phyloP scores from a whole-genome alignment of 1,284 basidiomycete species.

The Moniliella sp. region DNA sequence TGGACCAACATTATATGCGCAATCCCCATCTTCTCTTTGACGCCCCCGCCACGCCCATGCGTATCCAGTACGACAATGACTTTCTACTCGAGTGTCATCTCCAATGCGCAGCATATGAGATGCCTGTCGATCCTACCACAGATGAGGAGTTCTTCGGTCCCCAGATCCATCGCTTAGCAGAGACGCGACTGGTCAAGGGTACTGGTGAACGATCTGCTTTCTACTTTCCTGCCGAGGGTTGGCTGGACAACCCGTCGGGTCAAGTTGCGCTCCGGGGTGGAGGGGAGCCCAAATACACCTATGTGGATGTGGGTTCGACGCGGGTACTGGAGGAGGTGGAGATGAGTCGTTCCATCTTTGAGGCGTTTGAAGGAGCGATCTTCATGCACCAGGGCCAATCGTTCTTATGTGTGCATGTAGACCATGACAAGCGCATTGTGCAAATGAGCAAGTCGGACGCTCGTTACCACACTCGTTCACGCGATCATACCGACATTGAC shows the following conservation, averaged over 20 bases:
- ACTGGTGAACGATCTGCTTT: no score
- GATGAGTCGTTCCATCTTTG: slow-evolving; percentile 59
- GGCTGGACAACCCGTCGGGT: slow-evolving; percentile 52
- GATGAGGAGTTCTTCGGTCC: slow-evolving; percentile 55
- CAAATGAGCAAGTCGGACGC: slow-evolving; percentile 52
- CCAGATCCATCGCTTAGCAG: slow-evolving; percentile 37
- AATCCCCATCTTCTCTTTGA: slow-evolving; percentile 40
- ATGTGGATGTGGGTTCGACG: slow-evolving; percentile 44
- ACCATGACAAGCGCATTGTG: slow-evolving; percentile 55
- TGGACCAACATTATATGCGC: slow-evolving; percentile 57
- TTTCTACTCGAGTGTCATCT: slow-evolving; percentile 61
- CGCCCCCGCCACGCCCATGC: slow-evolving; percentile 44
- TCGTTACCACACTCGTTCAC: slow-evolving; percentile 55
- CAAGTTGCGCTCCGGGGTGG: slow-evolving; percentile 55
- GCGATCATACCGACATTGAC: slow-evolving; percentile 47
- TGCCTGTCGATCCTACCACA: slow-evolving; percentile 47
- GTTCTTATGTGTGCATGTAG: slow-evolving; percentile 53
- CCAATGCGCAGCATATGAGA: slow-evolving; percentile 67
- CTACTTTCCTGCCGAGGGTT: slow-evolving; percentile 59
- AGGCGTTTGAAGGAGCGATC: slow-evolving; percentile 44
- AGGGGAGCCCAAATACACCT: slow-evolving; percentile 55
- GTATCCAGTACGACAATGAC: slow-evolving; percentile 53
- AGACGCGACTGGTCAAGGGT: slow-evolving; percentile 43
- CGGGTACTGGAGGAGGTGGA: slow-evolving; percentile 65
- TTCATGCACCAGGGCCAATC: slow-evolving; percentile 31